Conservation (phyloP, 2,329 filamentous ascomycete genomes). For the Fusarium sp. region DNA sequence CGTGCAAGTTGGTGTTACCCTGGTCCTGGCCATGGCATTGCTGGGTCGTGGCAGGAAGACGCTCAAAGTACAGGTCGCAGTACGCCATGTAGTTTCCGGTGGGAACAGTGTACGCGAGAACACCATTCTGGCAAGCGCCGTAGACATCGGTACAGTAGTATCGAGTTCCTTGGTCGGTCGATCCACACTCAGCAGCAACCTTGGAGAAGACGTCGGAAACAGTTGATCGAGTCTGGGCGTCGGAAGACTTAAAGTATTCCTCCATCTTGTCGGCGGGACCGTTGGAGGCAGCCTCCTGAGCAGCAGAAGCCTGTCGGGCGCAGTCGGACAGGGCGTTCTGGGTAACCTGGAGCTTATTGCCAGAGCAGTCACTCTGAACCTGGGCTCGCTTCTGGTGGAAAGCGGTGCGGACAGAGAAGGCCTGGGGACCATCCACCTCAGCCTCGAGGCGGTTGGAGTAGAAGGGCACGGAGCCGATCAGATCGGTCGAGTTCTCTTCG, state of each 20-base stretch:
- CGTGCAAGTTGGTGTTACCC: slow-evolving; percentile 74
- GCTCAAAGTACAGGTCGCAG: slow-evolving; percentile 71
- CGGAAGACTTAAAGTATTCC: slow-evolving; percentile 75
- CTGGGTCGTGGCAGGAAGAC: slow-evolving; percentile 61
- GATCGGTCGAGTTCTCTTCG: slow-evolving; percentile 62
- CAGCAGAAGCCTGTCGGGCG: slow-evolving; percentile 64
- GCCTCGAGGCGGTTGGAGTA: slow-evolving; percentile 70
- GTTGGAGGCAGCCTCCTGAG: slow-evolving; percentile 64
- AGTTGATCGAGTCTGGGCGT: slow-evolving; percentile 57
- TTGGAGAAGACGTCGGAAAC: slow-evolving; percentile 65
- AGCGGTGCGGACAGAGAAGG: slow-evolving; percentile 63
- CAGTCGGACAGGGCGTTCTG: slow-evolving; percentile 67
- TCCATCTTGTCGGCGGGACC: slow-evolving; percentile 64
- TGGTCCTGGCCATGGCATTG: slow-evolving; percentile 75
- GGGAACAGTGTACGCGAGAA: slow-evolving; percentile 73
- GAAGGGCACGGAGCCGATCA: slow-evolving; percentile 69
- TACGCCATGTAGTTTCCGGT: slow-evolving; percentile 69
- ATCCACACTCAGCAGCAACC: slow-evolving; percentile 69
- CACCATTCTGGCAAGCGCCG: slow-evolving; percentile 61
- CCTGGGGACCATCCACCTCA: slow-evolving; percentile 67
- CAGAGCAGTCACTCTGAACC: slow-evolving; percentile 67
- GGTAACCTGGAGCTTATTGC: slow-evolving; percentile 60
- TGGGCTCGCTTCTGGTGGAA: slow-evolving; percentile 66
- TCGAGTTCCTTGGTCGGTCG: slow-evolving; percentile 62
- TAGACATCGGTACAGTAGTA: slow-evolving; percentile 73